Base-by-base conservation (phyloP, 2,329 filamentous ascomycete genomes). In the Xylariomycetidae sp. region DNA sequence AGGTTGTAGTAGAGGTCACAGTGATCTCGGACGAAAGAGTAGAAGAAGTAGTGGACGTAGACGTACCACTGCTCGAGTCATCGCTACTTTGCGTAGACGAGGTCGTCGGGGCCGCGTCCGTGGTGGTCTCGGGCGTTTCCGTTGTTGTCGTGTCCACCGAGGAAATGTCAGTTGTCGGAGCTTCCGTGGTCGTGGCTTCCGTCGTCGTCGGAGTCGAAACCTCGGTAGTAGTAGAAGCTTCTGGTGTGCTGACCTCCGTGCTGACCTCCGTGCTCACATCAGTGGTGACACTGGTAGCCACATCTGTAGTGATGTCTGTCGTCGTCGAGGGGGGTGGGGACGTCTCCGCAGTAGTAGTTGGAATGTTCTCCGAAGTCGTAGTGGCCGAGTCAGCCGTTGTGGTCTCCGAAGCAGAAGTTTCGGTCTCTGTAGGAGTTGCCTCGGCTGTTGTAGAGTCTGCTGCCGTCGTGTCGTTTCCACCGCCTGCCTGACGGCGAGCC, bases 401-500 rank as follows among this genome's bases (percentile, higher is more conserved):
- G 7, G 14, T 20, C 14, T 13, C 12, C 6, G 24, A 4, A n/a
- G 23, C 6, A 12, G 31, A 25, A 9, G 29, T 15, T 15, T 15
- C 19, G 19, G 37, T n/a, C n/a, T n/a, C n/a, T n/a, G 56, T 49
- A 14, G 49, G 38, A 6, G 48, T 41, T 28, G 46, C 33, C n/a
- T 47, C 37, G 7, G 39, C n/a, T n/a, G n/a, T n/a, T n/a, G n/a
- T n/a, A n/a, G n/a, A n/a, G n/a, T n/a, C n/a, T n/a, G n/a, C n/a
- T n/a, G n/a, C n/a, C n/a, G 42, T 58, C 32, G 56, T 61, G 19
- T 51, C 52, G 29, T 56, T 54, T 26, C 40, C 31, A 4, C 36
- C 50, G 34, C 63, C 56, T 42, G 62, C 57, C 43, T 79, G 73
- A 42, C 81, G 72, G 58, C 76, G 78, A 23, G 75, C 82, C 36